Evolutionary conservation across 192 early-diverging fungal species (phyloP), one percentile per base, ranked within the genome.

Genomic region (Coemansia sp.): DNA sequence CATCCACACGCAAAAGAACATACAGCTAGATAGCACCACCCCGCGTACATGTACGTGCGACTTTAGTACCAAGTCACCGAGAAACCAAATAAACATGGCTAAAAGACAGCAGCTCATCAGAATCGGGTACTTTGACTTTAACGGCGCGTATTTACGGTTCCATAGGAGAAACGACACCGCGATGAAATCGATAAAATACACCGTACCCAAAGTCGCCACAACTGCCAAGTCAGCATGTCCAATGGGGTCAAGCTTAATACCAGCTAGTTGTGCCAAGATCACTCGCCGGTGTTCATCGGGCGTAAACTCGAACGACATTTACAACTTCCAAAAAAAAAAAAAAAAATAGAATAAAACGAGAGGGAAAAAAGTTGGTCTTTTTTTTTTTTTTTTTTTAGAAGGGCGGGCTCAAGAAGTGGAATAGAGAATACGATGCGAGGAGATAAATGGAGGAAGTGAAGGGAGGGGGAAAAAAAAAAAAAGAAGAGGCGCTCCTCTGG

Each of bases 121-220:
- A 3, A 75, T 69, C 19, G 73, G 78, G 53, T 85, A 81, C 42
- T 85, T 85, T 41, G 84, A 80, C 61, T 85, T 85, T 44, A 85
- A 68, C 39, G 84, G 84, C 50, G 84, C 70, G 65, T 80, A 85
- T 64, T 72, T 78, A 41, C 78, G 75, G 66, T 85, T 80, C 63
- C 62, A 72, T 6, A 85, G 38, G 11, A 81, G 62, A 51, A 76
- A 85, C 1, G n/a, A 44, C 9, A 75, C 55, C 0, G 75, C 68
- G 7, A 68, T 14, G 29, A 80, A 61, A 63, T 85, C 67, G 25
- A 80, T 7, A 34, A 74, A 59, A 38, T 81, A 82, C 9, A 77
- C 53, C 11, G 55, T 63, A 37, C 75, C 69, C 14, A 82, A 53
- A 0, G 66, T 55, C 5, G 66, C 63, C 5, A 82, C 70, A 2